phyloP scores from a whole-genome alignment of 2,329 filamentous ascomycete species.

The Plectosphaerella cucumerina region DNA sequence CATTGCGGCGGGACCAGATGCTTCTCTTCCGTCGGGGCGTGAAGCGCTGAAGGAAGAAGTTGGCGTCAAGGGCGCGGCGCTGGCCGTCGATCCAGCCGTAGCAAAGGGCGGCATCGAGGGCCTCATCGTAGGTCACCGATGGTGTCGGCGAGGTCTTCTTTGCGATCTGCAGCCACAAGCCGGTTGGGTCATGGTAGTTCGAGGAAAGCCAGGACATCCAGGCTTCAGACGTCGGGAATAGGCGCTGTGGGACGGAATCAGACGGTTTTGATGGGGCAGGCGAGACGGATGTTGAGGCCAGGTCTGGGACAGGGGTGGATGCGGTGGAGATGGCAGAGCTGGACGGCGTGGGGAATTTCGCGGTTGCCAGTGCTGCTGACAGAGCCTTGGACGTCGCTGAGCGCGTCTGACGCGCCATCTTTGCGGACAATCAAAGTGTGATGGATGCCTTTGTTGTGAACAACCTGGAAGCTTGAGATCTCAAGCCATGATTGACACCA shows the following conservation, averaged over 20 bases:
- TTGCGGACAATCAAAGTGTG: background rate
- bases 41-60: constrained; percentile 51
- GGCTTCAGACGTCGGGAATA: constrained; percentile 21
- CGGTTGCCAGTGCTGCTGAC: background rate
- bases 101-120: constrained; percentile 53
- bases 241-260: constrained; percentile 12
- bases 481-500: too few relatives aligned
- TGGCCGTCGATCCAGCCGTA: constrained; percentile 63
- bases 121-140: constrained; percentile 44
- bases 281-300: background rate
- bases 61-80: constrained; percentile 35
- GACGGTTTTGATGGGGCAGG: background rate
- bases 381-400: background rate
- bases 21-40: constrained; percentile 52
- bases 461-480: too few relatives aligned
- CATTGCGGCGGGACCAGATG: constrained; percentile 58
- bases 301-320: background rate
- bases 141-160: constrained; percentile 40
- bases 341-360: background rate
- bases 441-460: constrained; percentile 10
- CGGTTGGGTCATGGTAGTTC: constrained; percentile 26
- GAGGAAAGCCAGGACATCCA: constrained; percentile 34
- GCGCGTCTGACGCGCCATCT: background rate
- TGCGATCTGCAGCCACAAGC: constrained; percentile 43
- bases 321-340: background rate